Evolutionary conservation across 2,329 filamentous ascomycete species (phyloP), one percentile per base, ranked within the genome.

Genomic region (Clonostachys rosea): DNA sequence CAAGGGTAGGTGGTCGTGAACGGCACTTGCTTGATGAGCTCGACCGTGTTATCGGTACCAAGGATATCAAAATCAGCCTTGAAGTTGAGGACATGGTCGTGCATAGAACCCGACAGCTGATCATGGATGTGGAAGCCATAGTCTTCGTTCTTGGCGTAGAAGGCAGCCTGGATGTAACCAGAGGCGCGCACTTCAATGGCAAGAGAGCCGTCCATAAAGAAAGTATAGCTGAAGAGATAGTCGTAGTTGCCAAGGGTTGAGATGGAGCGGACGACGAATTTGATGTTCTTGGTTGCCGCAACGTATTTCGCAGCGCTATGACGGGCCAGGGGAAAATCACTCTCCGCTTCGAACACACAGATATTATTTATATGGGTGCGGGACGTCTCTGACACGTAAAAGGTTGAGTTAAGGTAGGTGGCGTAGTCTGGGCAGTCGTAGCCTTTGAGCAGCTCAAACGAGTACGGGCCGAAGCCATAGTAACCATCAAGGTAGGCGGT

Each of bases 341-440:
- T 60, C 14, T 73, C 71, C 46, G 65, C 68, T 56, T 82, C 78
- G 49, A 81, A 81, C 24, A 81, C 49, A 53, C 81, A 84, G 40
- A 84, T 71, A 49, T 69, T 71, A 59, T 75, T 67, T 9, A 63
- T 58, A 50, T 77, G 71, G 2, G 64, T 70, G 50, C 66, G 61
- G 2, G 67, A 70, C 4, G 63, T 69, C 48, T 70, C 69, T 5
- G 56, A 57, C 5, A 65, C 63, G 50, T 70, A 73, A 49, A 71
- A 74, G 4, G 65, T 63, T 3, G 63, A 60, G 54, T 76, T 72
- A 34, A 77, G 62, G 49, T 71, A 78, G 0, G 70, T 73, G 2
- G 74, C 65, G 47, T 74, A 70, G 2, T 65, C 52, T 0, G 76
- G 75, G 52, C 75, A 79, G 54, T 80, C 75, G 49, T 69, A 77